Conservation (phyloP, 352 stramenopile genomes). For the Thraustochytrium striatum region DNA sequence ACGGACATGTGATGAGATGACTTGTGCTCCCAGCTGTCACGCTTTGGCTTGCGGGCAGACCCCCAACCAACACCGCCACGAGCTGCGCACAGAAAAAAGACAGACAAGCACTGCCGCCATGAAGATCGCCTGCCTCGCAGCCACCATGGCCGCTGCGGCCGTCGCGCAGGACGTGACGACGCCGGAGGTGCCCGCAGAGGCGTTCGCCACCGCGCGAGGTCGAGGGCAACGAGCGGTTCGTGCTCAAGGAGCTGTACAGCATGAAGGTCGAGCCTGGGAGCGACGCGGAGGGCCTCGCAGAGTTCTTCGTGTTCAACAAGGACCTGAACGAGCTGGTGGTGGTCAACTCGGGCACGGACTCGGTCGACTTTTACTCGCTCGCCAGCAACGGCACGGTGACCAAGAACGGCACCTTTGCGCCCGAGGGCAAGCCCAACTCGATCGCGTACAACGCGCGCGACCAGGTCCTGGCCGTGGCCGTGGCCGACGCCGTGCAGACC, state of each 20-base stretch:
- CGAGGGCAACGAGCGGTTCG: neutral
- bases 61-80: no score
- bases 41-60: no score
- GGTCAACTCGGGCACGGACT: neutral
- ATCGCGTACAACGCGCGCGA: conserved; percentile 28
- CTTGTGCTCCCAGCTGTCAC: no score
- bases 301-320: conserved; percentile 21
- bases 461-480: conserved; percentile 17
- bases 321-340: neutral
- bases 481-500: conserved; percentile 2
- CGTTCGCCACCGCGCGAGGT: neutral
- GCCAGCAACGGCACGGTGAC: neutral
- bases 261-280: neutral
- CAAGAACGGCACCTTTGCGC: neutral
- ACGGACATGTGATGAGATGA: no score
- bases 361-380: conserved; percentile 22
- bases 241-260: neutral
- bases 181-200: neutral
- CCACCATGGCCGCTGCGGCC: neutral
- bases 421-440: conserved; percentile 21
- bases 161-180: neutral
- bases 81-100: no score
- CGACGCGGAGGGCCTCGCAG: neutral
- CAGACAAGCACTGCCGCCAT: neutral
- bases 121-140: neutral